Conservation (phyloP, 306 rosid species). For the Trifolium dubium region DNA sequence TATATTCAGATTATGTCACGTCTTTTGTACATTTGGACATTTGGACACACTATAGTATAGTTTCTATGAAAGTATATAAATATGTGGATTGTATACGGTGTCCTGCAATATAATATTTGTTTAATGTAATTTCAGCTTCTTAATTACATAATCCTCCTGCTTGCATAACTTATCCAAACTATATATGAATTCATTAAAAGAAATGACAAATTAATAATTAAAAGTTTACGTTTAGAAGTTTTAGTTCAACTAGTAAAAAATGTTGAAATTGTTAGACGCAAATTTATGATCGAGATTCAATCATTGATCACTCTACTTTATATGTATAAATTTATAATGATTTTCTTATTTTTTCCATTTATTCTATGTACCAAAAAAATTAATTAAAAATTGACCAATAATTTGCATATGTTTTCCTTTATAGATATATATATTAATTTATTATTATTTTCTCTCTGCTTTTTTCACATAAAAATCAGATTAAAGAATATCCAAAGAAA, state of each 20-base stretch:
- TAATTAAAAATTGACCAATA: slow-evolving; percentile 20
- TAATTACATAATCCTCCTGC: slow-evolving; percentile 4
- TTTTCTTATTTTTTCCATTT: no score
- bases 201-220: neutral
- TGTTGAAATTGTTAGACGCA: no score
- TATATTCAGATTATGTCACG: slow-evolving; percentile 34
- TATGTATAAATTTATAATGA: no score
- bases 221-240: neutral
- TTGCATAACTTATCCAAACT: slow-evolving; percentile 14
- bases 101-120: neutral
- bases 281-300: no score
- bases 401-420: neutral
- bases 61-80: slow-evolving; percentile 5
- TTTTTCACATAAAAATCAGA: slow-evolving; percentile 39
- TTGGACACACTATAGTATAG: neutral
- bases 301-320: no score
- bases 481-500: slow-evolving; percentile 68
- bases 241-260: no score
- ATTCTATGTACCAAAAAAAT: no score
- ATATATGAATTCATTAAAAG: neutral
- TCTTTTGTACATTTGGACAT: neutral
- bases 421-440: neutral
- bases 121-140: neutral
- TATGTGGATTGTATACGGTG: slow-evolving; percentile 1
- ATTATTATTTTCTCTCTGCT: neutral